Evolutionary conservation across 495 filamentous ascomycete genomes (phyloP).

Genomic region (Aspergillus diversus): DNA sequence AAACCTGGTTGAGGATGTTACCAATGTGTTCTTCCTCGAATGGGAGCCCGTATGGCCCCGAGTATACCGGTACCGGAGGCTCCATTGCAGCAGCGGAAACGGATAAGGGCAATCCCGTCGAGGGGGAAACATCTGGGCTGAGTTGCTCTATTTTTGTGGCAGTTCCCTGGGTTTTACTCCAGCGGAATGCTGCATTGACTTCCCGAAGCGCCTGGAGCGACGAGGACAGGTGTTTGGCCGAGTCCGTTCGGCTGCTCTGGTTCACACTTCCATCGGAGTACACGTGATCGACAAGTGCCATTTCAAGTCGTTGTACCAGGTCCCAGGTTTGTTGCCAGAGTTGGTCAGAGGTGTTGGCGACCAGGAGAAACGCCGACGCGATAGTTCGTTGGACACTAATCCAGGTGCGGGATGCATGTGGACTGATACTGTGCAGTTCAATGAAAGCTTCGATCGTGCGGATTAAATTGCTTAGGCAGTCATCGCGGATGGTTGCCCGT

Average conservation of each 20-base stretch:
- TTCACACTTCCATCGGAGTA: constrained; percentile 36
- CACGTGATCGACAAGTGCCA: constrained; percentile 47
- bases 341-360: constrained; percentile 45
- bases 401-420: constrained; percentile 50
- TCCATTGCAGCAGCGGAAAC: constrained; percentile 27
- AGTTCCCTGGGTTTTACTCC: constrained; percentile 23
- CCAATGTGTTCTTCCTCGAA: constrained; percentile 24
- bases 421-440: constrained; percentile 47
- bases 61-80: constrained; percentile 18
- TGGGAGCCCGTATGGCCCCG: constrained; percentile 16
- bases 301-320: constrained; percentile 45
- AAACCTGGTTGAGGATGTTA: constrained; percentile 37
- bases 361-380: constrained; percentile 50
- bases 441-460: constrained; percentile 50
- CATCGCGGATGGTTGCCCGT: constrained; percentile 45
- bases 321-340: constrained; percentile 36
- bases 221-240: constrained; percentile 43
- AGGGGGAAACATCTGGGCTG: constrained; percentile 23
- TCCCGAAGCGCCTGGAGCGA: constrained; percentile 46
- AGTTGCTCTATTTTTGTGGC: background rate
- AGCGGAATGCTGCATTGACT: constrained; percentile 42
- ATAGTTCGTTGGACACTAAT: constrained; percentile 52
- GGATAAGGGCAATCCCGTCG: constrained; percentile 32
- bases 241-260: constrained; percentile 41
- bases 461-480: constrained; percentile 46